A percentile compares a stretch with the other conserved stretches of the same genome.
These are phyloP conservation scores for Lycium ferocissimum DNA, from an alignment of 257 asterid species.

Conservation along the genomic window DNA sequence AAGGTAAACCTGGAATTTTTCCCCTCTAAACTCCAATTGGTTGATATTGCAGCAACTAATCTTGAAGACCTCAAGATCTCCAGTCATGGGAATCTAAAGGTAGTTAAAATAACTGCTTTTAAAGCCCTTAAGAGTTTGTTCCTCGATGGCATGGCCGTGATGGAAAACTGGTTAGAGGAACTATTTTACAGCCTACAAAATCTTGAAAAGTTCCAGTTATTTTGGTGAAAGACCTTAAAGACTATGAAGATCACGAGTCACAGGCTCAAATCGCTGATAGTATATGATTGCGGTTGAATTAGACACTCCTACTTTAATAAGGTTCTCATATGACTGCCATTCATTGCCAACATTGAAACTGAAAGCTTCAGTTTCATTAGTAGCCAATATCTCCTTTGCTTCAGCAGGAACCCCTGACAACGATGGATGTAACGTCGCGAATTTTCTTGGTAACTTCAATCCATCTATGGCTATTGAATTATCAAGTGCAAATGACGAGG, in stretches of 20 bases:
- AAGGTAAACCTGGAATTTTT: background rate
- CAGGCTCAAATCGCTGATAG: background rate
- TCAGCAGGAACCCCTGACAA: background rate
- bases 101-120: slow-evolving; percentile 1
- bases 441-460: background rate
- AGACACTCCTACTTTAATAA: background rate
- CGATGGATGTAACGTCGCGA: background rate
- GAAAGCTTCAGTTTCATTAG: background rate
- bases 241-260: background rate
- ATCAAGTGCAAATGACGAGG: background rate
- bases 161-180: background rate
- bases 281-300: background rate
- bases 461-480: background rate
- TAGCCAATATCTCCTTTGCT: background rate
- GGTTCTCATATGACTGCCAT: background rate
- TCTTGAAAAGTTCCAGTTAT: background rate
- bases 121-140: background rate
- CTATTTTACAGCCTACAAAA: background rate
- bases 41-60: slow-evolving; percentile 24
- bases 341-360: background rate
- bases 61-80: background rate
- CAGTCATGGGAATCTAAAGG: background rate
- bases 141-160: background rate
- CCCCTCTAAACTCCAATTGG: background rate
- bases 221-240: background rate